Percentiles rank a stretch among this genome's conserved stretches.
These are phyloP conservation scores for Collariella sp. DNA, from an alignment of 495 filamentous ascomycete genomes.

Conservation along the genomic window DNA sequence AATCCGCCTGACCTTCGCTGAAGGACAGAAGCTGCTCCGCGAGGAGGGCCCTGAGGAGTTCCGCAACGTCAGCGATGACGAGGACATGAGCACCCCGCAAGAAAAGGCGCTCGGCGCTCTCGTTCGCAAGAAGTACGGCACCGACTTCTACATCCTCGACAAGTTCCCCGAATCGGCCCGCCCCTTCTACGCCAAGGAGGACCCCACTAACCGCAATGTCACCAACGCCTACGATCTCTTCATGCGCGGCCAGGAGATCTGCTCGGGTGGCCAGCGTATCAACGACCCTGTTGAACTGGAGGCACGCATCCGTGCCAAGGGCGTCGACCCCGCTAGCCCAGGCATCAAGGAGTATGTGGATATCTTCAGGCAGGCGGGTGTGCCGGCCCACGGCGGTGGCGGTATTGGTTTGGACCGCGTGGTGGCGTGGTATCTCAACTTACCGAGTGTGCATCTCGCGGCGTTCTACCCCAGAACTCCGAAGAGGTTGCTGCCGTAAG, in stretches of 20 bases:
- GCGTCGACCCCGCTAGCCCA: conserved; percentile 59
- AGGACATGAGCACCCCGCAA: conserved; percentile 75
- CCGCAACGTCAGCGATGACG: conserved; percentile 58
- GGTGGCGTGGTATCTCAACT: conserved; percentile 75
- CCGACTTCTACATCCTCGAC: conserved; percentile 88
- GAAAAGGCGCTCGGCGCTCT: conserved; percentile 87
- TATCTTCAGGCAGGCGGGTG: conserved; percentile 66
- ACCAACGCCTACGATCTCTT: conserved; percentile 90
- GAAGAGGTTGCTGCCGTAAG: conserved; percentile 64
- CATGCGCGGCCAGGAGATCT: conserved; percentile 73
- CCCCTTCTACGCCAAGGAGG: conserved; percentile 85
- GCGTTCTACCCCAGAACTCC: conserved; percentile 78
- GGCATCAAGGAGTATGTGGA: conserved; percentile 81
- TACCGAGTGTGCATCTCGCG: conserved; percentile 73
- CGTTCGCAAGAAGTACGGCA: conserved; percentile 71
- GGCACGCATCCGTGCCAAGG: conserved; percentile 60
- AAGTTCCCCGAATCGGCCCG: conserved; percentile 80
- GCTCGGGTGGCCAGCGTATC: conserved; percentile 76
- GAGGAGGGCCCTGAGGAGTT: conserved; percentile 68
- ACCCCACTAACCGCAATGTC: conserved; percentile 55
- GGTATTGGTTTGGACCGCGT: conserved; percentile 84
- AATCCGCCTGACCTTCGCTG: conserved; percentile 73
- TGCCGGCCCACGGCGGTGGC: conserved; percentile 73
- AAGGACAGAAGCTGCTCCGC: conserved; percentile 73
- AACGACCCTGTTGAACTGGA: conserved; percentile 62